Evolutionary conservation across 371 early-diverging fungal species (phyloP), one percentile per base, ranked within the genome.

Genomic region (Rozella allomycis): DNA sequence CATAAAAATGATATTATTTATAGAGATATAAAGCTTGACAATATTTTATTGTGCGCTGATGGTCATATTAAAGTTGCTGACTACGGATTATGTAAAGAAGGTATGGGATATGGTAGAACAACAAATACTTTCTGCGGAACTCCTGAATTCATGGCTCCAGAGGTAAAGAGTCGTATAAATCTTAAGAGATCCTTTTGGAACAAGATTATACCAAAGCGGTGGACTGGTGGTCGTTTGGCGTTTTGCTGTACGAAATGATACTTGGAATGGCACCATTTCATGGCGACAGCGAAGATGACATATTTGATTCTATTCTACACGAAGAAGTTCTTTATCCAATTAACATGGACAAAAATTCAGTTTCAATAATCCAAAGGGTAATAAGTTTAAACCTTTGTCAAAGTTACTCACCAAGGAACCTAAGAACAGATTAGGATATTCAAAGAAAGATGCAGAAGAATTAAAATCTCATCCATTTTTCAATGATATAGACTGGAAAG

Each of bases 181-280:
- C 13, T 6, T 17, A 11, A 30, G 14, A 10, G 48, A 85, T 96
- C 23, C 56, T 97, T 12, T 50, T 67, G 25, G 88, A 86, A 40
- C 74, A 82, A 49, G 70, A 71, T 25, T 96, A 97, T 50, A 81
- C 76, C 4, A 70, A 75, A 20, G 74, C 78, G 0, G 91, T 86
- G 0, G 99, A 99, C 56, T 91, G 97, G 86, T 99, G 99, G 99
- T 84, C 97, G 0, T 78, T 93, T 49, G 99, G 97, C 34, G 91
- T 97, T 3, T 52, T 97, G 43, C 70, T 97, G 26, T 97, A 91
- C 49, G 93, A 97, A 59, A 86, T 97, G 88, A 49, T 88, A 26
- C 54, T 85, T 22, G 87, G 88, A 20, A 27, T 31, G 53, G 66
- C 80, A 7, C 96, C 96, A 23, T 94, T 94, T 69, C 63, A 65